Evolutionary conservation across 1,284 basidiomycete species (phyloP).

Genomic region (Ceratorhiza oryzae-sativae): DNA sequence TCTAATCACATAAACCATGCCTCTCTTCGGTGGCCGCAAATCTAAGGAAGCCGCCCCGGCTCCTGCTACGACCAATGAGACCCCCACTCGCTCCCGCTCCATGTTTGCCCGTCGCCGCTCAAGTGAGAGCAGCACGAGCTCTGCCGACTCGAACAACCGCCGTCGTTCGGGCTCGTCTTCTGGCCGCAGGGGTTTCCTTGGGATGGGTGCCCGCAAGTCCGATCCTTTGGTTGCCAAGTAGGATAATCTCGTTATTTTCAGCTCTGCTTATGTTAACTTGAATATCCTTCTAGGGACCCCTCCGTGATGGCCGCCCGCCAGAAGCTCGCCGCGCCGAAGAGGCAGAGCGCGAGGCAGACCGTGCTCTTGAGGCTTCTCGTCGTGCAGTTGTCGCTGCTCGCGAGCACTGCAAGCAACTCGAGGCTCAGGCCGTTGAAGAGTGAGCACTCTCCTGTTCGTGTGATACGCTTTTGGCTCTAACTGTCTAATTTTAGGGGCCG

Average conservation of each 20-base stretch:
- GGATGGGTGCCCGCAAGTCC: slow-evolving; percentile 26
- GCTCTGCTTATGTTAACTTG: not conserved
- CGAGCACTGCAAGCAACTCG: slow-evolving; percentile 23
- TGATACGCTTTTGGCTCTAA: not conserved
- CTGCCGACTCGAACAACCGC: slow-evolving; percentile 13
- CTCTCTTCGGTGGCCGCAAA: slow-evolving; percentile 33
- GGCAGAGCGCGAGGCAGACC: slow-evolving; percentile 30
- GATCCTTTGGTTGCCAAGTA: slow-evolving; percentile 13
- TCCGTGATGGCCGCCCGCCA: slow-evolving; percentile 26
- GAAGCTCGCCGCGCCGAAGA: slow-evolving; percentile 27
- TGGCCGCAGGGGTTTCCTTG: slow-evolving; percentile 24
- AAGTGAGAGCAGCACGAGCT: slow-evolving; percentile 30
- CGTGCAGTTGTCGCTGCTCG: slow-evolving; percentile 29
- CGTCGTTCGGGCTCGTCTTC: not conserved
- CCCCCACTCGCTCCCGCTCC: slow-evolving; percentile 25
- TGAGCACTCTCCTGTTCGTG: not conserved
- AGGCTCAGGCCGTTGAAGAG: slow-evolving; percentile 32
- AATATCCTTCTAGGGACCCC: slow-evolving; percentile 11
- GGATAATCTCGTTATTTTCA: not conserved
- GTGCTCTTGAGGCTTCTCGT: slow-evolving; percentile 26
- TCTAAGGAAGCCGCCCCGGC: not conserved
- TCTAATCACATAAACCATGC: slow-evolving; percentile 14
- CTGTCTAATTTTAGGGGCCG: slow-evolving; percentile 2
- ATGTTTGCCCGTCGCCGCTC: slow-evolving; percentile 33
- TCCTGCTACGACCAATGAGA: not conserved